Evolutionary conservation across 1,284 basidiomycete genomes (phyloP).

Genomic region (Fomitopsis betulina): DNA sequence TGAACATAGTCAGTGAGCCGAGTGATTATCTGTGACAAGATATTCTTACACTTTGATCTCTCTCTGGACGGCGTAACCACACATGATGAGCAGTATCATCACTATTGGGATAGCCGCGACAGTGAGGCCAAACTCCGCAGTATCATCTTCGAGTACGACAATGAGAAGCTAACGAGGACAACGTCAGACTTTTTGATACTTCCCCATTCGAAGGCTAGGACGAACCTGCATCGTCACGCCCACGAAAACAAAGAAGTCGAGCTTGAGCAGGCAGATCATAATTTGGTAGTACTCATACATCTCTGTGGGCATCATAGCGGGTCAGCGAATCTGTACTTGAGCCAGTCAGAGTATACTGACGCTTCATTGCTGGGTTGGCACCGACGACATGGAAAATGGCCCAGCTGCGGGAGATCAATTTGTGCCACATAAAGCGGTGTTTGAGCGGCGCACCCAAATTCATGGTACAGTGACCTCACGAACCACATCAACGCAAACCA

Average conservation of each 20-base stretch:
- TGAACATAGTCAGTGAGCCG: background rate
- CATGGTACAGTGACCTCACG: slow-evolving; percentile 36
- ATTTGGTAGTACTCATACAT: slow-evolving; percentile 86
- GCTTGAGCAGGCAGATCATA: slow-evolving; percentile 80
- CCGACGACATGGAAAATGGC: slow-evolving; percentile 84
- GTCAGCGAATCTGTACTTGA: background rate
- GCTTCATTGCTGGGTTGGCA: slow-evolving; percentile 75
- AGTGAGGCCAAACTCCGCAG: slow-evolving; percentile 76
- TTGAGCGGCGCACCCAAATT: slow-evolving; percentile 35
- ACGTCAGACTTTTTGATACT: background rate
- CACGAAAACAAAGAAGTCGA: slow-evolving; percentile 82
- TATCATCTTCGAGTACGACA: slow-evolving; percentile 56
- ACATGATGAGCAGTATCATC: slow-evolving; percentile 61
- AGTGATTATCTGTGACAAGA: background rate
- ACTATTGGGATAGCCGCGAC: slow-evolving; percentile 79
- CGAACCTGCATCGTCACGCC: slow-evolving; percentile 83
- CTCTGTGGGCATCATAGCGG: slow-evolving; percentile 32
- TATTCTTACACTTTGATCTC: slow-evolving; percentile 71
- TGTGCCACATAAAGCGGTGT: background rate
- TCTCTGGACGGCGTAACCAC: slow-evolving; percentile 65
- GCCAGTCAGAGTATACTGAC: slow-evolving; percentile 36
- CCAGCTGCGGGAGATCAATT: slow-evolving; percentile 45
- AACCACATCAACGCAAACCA: slow-evolving; percentile 35
- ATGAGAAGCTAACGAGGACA: slow-evolving; percentile 17
- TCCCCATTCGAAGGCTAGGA: background rate